Evolutionary conservation across 2,329 filamentous ascomycete species (phyloP).

Genomic region (Clonostachys sp.): DNA sequence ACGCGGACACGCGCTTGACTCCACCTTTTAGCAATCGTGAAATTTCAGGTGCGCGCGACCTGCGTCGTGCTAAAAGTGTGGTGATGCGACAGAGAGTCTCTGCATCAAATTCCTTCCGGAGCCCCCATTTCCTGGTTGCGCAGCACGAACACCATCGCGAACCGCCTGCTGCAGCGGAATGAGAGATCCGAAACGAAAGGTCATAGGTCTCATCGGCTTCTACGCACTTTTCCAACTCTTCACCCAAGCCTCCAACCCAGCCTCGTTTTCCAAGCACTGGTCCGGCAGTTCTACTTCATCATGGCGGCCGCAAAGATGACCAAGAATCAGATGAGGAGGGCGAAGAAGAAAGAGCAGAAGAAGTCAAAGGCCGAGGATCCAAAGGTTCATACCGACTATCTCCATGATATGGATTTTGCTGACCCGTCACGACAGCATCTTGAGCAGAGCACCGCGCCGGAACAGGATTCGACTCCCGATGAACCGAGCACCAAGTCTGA

Average conservation of each 20-base stretch:
- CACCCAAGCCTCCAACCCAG: conserved; percentile 23
- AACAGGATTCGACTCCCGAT: background rate
- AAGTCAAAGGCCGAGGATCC: conserved; percentile 53
- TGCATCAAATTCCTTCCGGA: no score
- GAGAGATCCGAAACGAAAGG: conserved; percentile 30
- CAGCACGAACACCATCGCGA: background rate
- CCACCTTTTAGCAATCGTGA: no score
- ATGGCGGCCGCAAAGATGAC: conserved; percentile 71
- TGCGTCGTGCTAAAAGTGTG: no score
- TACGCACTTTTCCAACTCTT: conserved; percentile 23
- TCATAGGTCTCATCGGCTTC: conserved; percentile 21
- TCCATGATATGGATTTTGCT: background rate
- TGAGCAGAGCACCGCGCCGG: background rate
- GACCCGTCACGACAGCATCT: background rate
- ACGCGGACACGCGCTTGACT: no score
- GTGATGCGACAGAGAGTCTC: no score
- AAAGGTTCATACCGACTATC: conserved; percentile 1
- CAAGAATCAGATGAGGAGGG: conserved; percentile 90
- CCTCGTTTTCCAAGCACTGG: conserved; percentile 15
- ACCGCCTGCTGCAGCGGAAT: conserved; percentile 13
- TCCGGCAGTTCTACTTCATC: conserved; percentile 21
- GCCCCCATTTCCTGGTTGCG: no score
- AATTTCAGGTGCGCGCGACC: no score
- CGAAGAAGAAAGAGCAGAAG: conserved; percentile 93
- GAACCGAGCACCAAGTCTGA: background rate